These are phyloP conservation scores for Heliocybe sulcata DNA, from an alignment of 1,284 basidiomycete species.

Conservation along the genomic window DNA sequence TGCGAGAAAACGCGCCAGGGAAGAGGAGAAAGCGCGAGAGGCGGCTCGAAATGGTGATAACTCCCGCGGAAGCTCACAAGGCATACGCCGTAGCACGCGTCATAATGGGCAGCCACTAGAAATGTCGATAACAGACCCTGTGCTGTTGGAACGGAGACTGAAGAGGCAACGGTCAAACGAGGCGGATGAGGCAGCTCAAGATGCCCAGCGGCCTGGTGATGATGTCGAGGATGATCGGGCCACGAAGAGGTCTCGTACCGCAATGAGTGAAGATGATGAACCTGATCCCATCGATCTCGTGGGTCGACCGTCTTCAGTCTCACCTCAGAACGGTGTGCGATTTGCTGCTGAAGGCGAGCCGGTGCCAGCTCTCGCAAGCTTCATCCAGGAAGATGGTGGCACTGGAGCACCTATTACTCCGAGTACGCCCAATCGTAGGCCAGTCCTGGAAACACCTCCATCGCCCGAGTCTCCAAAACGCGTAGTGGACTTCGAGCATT, in stretches of 20 bases:
- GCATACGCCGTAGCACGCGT: slow-evolving; percentile 59
- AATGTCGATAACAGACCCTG: slow-evolving; percentile 61
- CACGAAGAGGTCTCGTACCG: slow-evolving; percentile 44
- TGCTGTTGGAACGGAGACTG: slow-evolving; percentile 60
- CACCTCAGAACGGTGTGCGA: background rate
- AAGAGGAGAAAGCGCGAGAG: slow-evolving; percentile 38
- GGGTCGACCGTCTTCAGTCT: slow-evolving; percentile 4
- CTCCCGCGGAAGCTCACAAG: slow-evolving; percentile 28
- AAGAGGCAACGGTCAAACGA: slow-evolving; percentile 55
- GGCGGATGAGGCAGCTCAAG: slow-evolving; percentile 42
- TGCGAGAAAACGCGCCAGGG: slow-evolving; percentile 45
- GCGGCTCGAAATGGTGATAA: slow-evolving; percentile 20
- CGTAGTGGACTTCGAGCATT: background rate
- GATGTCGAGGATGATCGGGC: slow-evolving; percentile 36
- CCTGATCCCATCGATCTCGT: slow-evolving; percentile 8
- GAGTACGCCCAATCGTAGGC: background rate
- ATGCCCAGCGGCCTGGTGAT: slow-evolving; percentile 48
- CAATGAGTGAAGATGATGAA: slow-evolving; percentile 32
- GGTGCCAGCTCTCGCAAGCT: background rate
- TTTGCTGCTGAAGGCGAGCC: background rate
- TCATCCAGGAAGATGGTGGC: background rate
- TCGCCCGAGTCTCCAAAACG: slow-evolving; percentile 4
- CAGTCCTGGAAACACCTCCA: slow-evolving; percentile 11
- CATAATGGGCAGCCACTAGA: slow-evolving; percentile 68
- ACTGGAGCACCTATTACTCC: background rate